phyloP scores from a whole-genome alignment of 202 grass and related monocot genomes.

The Zoysia matrella region DNA sequence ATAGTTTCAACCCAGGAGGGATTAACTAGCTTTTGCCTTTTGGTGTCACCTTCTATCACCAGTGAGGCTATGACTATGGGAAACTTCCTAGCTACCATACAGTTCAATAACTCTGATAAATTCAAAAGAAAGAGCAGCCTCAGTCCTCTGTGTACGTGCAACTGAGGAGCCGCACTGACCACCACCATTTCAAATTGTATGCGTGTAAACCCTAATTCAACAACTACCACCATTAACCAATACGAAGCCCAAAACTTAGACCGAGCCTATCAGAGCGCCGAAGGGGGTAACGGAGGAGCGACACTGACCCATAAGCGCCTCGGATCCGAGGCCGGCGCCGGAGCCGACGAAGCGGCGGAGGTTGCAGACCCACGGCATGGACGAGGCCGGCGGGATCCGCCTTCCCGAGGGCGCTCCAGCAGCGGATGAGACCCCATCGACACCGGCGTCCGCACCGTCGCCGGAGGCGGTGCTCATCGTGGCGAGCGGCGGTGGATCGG shows the following conservation, averaged over 20 bases:
- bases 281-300: not conserved
- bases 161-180: too few species aligned
- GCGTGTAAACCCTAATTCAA: conserved; percentile 42
- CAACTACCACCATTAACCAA: not conserved
- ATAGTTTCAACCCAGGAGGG: not conserved
- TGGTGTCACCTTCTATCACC: not conserved
- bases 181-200: conserved; percentile 12
- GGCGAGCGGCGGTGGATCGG: conserved; percentile 33
- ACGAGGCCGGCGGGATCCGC: conserved; percentile 85
- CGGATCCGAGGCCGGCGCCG: conserved; percentile 86
- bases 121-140: not conserved
- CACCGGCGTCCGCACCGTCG: conserved; percentile 57
- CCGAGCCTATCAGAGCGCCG: not conserved
- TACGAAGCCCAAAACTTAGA: not conserved
- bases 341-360: conserved; percentile 91
- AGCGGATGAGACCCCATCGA: conserved; percentile 35
- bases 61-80: not conserved
- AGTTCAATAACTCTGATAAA: not conserved
- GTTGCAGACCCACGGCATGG: conserved; percentile 98
- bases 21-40: not conserved
- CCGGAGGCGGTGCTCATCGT: conserved; percentile 73
- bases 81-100: not conserved
- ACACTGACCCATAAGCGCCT: conserved; percentile 85
- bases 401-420: conserved; percentile 45
- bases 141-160: not conserved